Evolutionary conservation across 2,329 filamentous ascomycete species (phyloP), one percentile per base, ranked within the genome.

Genomic region (Trichoderma sp.): DNA sequence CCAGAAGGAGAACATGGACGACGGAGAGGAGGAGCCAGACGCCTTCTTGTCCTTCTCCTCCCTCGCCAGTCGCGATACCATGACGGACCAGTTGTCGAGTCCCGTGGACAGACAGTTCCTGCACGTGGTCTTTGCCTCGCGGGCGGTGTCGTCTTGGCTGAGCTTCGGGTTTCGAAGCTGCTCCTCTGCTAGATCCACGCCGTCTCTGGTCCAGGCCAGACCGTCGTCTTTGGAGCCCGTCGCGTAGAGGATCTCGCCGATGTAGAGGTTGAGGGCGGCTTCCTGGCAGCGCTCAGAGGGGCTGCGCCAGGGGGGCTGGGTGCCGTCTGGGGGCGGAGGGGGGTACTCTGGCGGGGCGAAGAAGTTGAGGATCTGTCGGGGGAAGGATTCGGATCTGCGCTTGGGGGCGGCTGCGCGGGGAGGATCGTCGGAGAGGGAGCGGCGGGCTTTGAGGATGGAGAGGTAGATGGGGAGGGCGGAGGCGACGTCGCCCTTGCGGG

Each of bases 221-320:
- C 93, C 94, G 67, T 90, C 88, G 56, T 91, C 88, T 58, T 81
- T 80, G 19, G 76, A 78, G 1, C 73, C 71, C 5, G 85, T 85
- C 0, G 91, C 86, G 76, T 90, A 97, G 39, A 98, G 83, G 59
- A 98, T 96, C 78, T 98, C 94, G 66, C 94, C 94, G 68, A 98
- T 94, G 76, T 97, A 95, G 26, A 93, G 84, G 82, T 92, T 93
- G 15, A 97, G 78, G 0, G 87, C 92, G 3, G 93, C 92, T 76
- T 97, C 93, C 69, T 95, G 90, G 76, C 93, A 97, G 44, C 85
- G 83, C 69, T 91, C 87, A 30, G 83, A 80, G 10, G 86, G 74
- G 63, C 85, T 85, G 54, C 91, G 89, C 64, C 83, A 78, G 0
- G 93, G 87, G 0, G 89, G 82, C 3, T 85, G 78, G 54, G 90